These are phyloP conservation scores for Penicillium odoratum DNA, from an alignment of 495 filamentous ascomycete genomes.

Conservation along the genomic window DNA sequence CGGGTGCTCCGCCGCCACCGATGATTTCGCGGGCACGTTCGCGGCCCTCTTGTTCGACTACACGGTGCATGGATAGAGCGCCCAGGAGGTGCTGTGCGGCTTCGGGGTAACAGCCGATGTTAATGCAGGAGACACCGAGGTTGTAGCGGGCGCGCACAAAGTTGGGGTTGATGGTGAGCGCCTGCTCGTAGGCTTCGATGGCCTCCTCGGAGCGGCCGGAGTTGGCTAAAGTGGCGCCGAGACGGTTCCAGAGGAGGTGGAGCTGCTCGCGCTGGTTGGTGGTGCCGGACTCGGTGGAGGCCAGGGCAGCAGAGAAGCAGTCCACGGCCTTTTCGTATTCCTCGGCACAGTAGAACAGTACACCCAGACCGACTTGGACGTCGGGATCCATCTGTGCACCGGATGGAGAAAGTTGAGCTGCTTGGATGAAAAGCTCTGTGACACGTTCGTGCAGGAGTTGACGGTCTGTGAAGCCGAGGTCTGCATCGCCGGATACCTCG, in stretches of 20 bases:
- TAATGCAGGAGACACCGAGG: constrained; percentile 93
- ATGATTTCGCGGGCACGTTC: constrained; percentile 84
- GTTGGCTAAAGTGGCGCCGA: constrained; percentile 96
- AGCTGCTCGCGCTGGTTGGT: constrained; percentile 74
- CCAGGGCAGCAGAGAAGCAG: constrained; percentile 90
- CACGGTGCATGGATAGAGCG: constrained; percentile 93
- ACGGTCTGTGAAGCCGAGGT: constrained; percentile 90
- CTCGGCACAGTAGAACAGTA: constrained; percentile 96
- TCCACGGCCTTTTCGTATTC: constrained; percentile 99
- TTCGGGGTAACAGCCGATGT: constrained; percentile 91
- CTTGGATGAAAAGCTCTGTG: constrained; percentile 84
- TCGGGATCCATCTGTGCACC: constrained; percentile 94
- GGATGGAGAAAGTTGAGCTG: constrained; percentile 85
- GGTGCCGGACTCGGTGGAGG: constrained; percentile 73
- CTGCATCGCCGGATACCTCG: constrained; percentile 65
- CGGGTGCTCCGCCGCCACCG: constrained; percentile 52
- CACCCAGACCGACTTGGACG: constrained; percentile 94
- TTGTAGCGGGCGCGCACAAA: constrained; percentile 98
- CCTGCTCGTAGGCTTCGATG: constrained; percentile 93
- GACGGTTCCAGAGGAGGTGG: constrained; percentile 95
- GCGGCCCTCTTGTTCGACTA: constrained; percentile 80
- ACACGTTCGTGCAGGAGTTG: constrained; percentile 87
- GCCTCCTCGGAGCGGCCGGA: constrained; percentile 90
- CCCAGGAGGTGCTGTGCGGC: constrained; percentile 94
- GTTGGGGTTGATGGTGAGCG: constrained; percentile 83